Base-by-base conservation (phyloP, 2,329 filamentous ascomycete genomes). In the Aureobasidium sp. region DNA sequence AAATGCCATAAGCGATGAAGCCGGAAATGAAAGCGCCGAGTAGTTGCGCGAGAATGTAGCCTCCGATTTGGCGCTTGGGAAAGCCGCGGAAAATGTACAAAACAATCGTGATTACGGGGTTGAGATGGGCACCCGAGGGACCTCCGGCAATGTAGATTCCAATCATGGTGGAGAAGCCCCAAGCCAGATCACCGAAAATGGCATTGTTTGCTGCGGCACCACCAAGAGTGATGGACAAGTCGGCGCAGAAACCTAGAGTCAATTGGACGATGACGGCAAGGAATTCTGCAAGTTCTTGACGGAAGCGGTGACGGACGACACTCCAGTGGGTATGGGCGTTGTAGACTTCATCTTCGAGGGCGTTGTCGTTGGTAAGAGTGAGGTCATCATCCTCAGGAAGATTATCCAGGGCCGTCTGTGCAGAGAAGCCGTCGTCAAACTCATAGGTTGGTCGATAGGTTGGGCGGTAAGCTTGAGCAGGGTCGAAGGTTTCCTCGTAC, bases 21-120 rank as follows among this genome's bases (percentile, higher is more conserved):
- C 70, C 72, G 0, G 81, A 81, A 27, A 76, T 67, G 47, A 84
- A 78, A 0, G 80, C 81, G 3, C 77, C 81, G 0, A 84, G 67
- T 59, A 83, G 74, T 64, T 85, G 82, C 6, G 81, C 80, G 1
- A 75, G 63, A 9, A 80, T 75, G 66, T 83, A 84, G 5, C 77
- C 72, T 2, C 78, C 71, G 39, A 81, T 76, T 69, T 82, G 79
- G 10, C 74, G 69, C 64, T 79, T 77, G 0, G 81, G 82, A 32
- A 84, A 82, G 1, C 79, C 79, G 44, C 80, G 78, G 66, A 75
- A 82, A 61, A 72, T 68, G 29, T 73, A 75, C 8, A 77, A 69
- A 11, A 71, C 68, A 16, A 79, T 70, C 0, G 77, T 76, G 7
- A 81, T 72, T 0, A 74, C 76, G 0, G 79, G 79, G 50, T 79